Base-by-base conservation (phyloP, 768 basidiomycete genomes). In the Cystobasidium onofrii region DNA sequence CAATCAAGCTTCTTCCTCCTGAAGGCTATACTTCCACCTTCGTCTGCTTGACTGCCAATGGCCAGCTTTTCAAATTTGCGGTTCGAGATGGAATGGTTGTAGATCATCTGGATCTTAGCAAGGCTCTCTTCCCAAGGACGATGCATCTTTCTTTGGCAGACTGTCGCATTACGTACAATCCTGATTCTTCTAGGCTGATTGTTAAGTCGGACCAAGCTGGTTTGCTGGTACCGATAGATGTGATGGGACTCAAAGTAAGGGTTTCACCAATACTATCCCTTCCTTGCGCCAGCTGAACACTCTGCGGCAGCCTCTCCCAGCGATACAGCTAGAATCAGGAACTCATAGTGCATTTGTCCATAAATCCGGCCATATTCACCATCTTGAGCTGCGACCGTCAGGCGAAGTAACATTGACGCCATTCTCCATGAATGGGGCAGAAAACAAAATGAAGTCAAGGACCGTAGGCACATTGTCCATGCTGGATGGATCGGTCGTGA, bases 11-110 rank as follows among this genome's bases (percentile, higher is more conserved):
- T 1, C 69, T 71, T 36, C 69, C 69, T 20, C 52, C 4, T 3
- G 36, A 71, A 36, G 54, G 52, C 12, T 7, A n/a, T 18, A 44
- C 55, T 6, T 33, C 69, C 6, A 6, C 69, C 9, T 55, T 71
- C 27, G 54, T 71, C 6, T 55, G 52, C 55, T n/a, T 71, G 25
- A 71, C 69, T 10, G 20, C 25, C 25, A 31, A 27, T 36, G 69
- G 69, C 4, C 52, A 60, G 31, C 25, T 46, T 2, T 71, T 31
- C 55, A 71, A 60, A 25, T 18, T 71, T 27, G 52, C 69, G 10
- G 52, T 52, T 6, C 54, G 55, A n/a, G 69, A 71, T 60, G 69
- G 69, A 6, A 36, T 55, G 33, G 50, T 60, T 25, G 23, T 71
- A 33, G 52, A 46, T 10, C 18, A n/a, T 23, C 10, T 60, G 54